Base-by-base conservation (phyloP, 192 early-diverging fungal genomes). In the Backusella psychrophila region DNA sequence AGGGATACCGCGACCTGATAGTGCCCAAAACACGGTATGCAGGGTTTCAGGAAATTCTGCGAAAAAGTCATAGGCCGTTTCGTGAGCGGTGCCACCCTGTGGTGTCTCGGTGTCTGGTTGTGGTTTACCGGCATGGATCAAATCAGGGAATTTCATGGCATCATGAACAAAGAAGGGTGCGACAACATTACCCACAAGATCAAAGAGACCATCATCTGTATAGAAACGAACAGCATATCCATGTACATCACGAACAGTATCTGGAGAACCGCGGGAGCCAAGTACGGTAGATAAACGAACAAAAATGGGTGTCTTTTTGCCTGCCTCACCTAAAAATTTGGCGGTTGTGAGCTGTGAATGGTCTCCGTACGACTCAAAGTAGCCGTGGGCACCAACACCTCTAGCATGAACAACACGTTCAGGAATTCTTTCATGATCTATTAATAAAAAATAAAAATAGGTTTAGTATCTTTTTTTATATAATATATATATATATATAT, bases 141-240 rank as follows among this genome's bases (percentile, higher is more conserved):
- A 34, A 21, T 84, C 82, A 36, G 77, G 82, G 52, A 73, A 85
- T 31, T 84, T 78, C 63, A 86, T 83, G n/a, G 75, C 79, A 73
- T 86, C 85, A 26, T 85, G 81, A 53, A 87, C 76, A 72, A 85
- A 87, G 69, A 87, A 87, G 19, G 83, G 81, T 15, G 85, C 77
- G 59, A 75, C 78, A 77, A 73, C 68, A 49, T 82, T 81, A 12
- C 84, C 86, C 0, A 87, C 86, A 36, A 69, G 31, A 72, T 75
- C 78, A 49, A 75, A 79, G n/a, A 75, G 81, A 1, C 83, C 78
- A 75, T 72, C 75, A 0, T 74, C 69, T 11, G 82, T 78, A 69
- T 75, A 78, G 65, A 83, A 75, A 15, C 75, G 53, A 41, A 66
- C 29, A 11, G 75, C 71, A 63, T 74, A 83, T 9, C 80, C 76